Percentiles rank a stretch among this genome's conserved stretches.
Evolutionary conservation across 306 rosid species (phyloP).

Genomic region (Trifolium dubium): DNA sequence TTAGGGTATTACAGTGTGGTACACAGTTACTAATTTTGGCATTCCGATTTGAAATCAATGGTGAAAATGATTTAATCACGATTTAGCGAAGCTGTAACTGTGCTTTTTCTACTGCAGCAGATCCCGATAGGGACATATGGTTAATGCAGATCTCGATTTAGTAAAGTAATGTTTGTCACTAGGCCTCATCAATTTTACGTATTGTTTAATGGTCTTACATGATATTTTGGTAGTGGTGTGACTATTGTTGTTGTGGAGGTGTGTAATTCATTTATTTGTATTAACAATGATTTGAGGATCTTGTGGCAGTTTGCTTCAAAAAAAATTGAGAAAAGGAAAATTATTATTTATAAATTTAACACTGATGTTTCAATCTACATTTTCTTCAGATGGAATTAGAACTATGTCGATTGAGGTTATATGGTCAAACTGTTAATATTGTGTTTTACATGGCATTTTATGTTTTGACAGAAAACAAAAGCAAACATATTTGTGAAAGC

Average conservation of each 20-base stretch:
- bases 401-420: background rate
- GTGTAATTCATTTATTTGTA: background rate
- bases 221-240: too few relatives aligned
- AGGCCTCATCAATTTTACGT: background rate
- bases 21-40: background rate
- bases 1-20: too few relatives aligned
- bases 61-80: too few relatives aligned
- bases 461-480: slow-evolving; percentile 54
- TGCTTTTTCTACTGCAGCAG: background rate
- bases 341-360: too few relatives aligned
- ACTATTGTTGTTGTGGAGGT: too few relatives aligned
- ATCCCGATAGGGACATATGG: background rate
- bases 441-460: background rate
- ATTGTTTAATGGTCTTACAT: background rate
- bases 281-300: slow-evolving; percentile 5
- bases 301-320: background rate
- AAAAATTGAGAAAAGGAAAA: background rate
- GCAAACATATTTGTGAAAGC: slow-evolving; percentile 49
- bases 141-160: too few relatives aligned
- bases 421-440: too few relatives aligned
- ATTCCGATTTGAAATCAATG: background rate
- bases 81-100: background rate
- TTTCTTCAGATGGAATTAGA: too few relatives aligned
- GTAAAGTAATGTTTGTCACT: slow-evolving; percentile 1
- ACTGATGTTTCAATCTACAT: background rate